Evolutionary conservation across 108 stramenopile species (phyloP), one percentile per base, ranked within the genome.

Genomic region (Fragilaria crotonensis): DNA sequence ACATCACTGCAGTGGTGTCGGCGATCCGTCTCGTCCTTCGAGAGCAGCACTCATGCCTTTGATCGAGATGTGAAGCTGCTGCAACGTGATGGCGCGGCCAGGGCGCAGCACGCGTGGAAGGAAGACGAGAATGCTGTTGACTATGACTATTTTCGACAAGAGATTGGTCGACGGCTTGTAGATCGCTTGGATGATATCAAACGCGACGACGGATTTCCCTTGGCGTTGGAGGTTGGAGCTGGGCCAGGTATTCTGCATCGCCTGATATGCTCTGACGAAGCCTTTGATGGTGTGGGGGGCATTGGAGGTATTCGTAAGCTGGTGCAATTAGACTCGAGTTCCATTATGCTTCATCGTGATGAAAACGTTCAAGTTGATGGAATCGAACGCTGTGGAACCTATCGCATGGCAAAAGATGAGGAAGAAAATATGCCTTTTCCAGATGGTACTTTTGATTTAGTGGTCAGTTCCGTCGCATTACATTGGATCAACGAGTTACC

Each of bases 401-500:
- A 84, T 55, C 62, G 73, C 47, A 50, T 90, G 25, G 59, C 72
- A 36, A 60, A 71, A 17, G 82, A 89, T 47, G 91, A 87, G 60
- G 82, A 83, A 65, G 66, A 63, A 17, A 77, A 60, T 14, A 70
- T 90, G 25, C 85, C 84, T 0, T 94, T 99, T 75, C 82, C 89
- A 5, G 88, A 93, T 47, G 86, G 71, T 17, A 88, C 95, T 18
- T 96, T 97, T 74, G 99, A 99, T 69, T 57, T 96, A 2, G 96
- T 96, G 23, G 69, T 96, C 27, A 94, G 88, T 59, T 84, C 75
- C 33, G 72, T 87, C 60, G 41, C 79, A 2, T 60, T 99, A 57
- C 97, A 99, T 60, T 99, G 97, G 97, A 73, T 96, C 45, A 97
- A 97, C 60, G 92, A 98, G 64, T 67, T 99, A 7, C 94, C 93